Evolutionary conservation across 2,329 filamentous ascomycete species (phyloP), one percentile per base, ranked within the genome.

Genomic region (Fusarium goolgardi): DNA sequence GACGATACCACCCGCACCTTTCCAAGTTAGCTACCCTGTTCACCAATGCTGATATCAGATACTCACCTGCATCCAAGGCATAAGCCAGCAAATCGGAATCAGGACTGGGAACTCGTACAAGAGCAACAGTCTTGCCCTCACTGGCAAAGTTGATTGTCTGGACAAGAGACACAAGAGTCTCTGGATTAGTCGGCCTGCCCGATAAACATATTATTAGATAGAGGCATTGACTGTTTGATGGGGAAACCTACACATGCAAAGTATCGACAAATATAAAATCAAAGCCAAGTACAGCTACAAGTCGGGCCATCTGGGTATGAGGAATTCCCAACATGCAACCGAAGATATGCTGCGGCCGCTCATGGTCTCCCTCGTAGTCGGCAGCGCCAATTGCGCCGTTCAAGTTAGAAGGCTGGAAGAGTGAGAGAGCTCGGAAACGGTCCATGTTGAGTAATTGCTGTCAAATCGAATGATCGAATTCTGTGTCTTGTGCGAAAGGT

Each of bases 131-230:
- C 8, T 55, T 55, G 11, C 43, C 53, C 20, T 55, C 32, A 9
- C 53, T 55, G 6, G 43, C 43, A 25, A 55, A 49, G 20, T 50
- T 49, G 43, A 55, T 55, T 6, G 53, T 55, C n/a, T 55, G 53
- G 5, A 49, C 25, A 3, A 55, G 12, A 8, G 53, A 55, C 6
- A 55, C 53, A 20, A 55, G 53, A 37, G 20, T 49, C 43, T 55
- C 53, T 18, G 41, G 41, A 13, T 55, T 55, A 6, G 43, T 55
- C n/a, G 41, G 29, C 16, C 41, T 55, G 7, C 10, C 2, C 16
- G 21, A 45, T 18, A 16, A 10, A 7, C 13, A 5, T 43, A 37
- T 52, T 43, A 37, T 52, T 32, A 52, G 20, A 25, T 10, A n/a
- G 3, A 11, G 16, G 25, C 4, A 12, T 11, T 18, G 8, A 3